Conservation (phyloP, 2,329 filamentous ascomycete genomes). For the Exophiala aquamarina region DNA sequence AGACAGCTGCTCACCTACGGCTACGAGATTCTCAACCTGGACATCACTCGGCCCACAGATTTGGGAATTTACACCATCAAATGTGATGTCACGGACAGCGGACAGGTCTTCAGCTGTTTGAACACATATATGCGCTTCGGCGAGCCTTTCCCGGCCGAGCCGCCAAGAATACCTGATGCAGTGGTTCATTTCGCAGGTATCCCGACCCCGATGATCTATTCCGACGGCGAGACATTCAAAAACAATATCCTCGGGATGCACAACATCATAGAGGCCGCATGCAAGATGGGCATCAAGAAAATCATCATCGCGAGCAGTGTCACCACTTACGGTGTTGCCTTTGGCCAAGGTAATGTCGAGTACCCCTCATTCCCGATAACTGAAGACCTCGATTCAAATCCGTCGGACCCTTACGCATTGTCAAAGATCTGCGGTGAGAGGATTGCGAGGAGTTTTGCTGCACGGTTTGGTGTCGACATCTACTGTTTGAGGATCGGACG, state of each 20-base stretch:
- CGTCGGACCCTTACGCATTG: conserved; percentile 62
- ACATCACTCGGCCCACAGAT: conserved; percentile 44
- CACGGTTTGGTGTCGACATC: conserved; percentile 56
- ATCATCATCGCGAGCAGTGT: conserved; percentile 61
- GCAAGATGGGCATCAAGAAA: conserved; percentile 61
- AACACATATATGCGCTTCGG: conserved; percentile 56
- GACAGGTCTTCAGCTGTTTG: conserved; percentile 54
- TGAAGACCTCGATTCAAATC: conserved; percentile 59
- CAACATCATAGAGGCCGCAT: conserved; percentile 64
- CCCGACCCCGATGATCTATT: conserved; percentile 58
- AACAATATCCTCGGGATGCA: conserved; percentile 58
- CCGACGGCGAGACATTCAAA: conserved; percentile 59
- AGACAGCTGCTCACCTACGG: conserved; percentile 50
- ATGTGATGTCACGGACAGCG: conserved; percentile 55
- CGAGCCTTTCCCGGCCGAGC: conserved; percentile 45
- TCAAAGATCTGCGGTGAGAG: conserved; percentile 58
- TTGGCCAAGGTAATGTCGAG: conserved; percentile 57
- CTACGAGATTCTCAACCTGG: conserved; percentile 56
- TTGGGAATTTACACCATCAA: conserved; percentile 54
- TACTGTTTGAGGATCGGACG: conserved; percentile 62
- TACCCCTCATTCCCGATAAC: conserved; percentile 59
- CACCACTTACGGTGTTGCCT: conserved; percentile 61
- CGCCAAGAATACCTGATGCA: conserved; percentile 51
- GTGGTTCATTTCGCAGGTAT: conserved; percentile 62
- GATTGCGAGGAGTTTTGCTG: conserved; percentile 55